Evolutionary conservation across 2,329 filamentous ascomycete genomes (phyloP), one percentile per base, ranked within the genome.

Genomic region (Venturia aucupariae): DNA sequence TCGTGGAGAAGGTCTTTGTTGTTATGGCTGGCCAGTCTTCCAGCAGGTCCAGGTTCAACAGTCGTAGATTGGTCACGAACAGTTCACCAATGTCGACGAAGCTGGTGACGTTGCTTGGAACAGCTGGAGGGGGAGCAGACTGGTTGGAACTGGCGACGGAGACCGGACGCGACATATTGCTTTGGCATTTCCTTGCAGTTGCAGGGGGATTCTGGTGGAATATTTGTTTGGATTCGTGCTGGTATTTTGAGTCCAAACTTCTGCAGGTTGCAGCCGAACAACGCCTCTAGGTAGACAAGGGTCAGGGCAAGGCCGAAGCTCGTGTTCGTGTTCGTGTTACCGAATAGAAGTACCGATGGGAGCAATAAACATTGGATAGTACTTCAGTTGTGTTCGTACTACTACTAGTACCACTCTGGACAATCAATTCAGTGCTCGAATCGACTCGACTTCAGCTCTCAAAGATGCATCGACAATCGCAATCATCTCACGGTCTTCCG

Each of bases 1-100:
- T 86, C 4, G 81, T 79, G 3, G 85, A 84, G 72, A 97, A 90
- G 2, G 88, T 89, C 61, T 87, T 81, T 0, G 81, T 73, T 0
- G 84, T 86, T 65, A 97, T 89, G 22, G 77, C 81, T 0, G 93
- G 93, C 90, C 92, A 97, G 76, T 95, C 91, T 0, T 84, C 79
- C 0, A 82, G 82, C 61, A 82, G 78, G 71, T 96, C 89, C 38
- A 97, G 82, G 70, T 95, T 86, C 32, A 99, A 82, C 3, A 97
- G 83, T 46, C 87, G 88, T 48, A 97, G 76, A 72, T 96, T 96
- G 42, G 88, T 91, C 62, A 96, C 79, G 73, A 97, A 94, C 13
- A 92, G 80, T 19, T 81, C 75, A 35, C 24, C 42, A 88, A 72
- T 69, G 86, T 80, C 19, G 82, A 82, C 46, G 22, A 27, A 51